Evolutionary conservation across 441 rosid species (phyloP).

Genomic region (Melastoma candidum): DNA sequence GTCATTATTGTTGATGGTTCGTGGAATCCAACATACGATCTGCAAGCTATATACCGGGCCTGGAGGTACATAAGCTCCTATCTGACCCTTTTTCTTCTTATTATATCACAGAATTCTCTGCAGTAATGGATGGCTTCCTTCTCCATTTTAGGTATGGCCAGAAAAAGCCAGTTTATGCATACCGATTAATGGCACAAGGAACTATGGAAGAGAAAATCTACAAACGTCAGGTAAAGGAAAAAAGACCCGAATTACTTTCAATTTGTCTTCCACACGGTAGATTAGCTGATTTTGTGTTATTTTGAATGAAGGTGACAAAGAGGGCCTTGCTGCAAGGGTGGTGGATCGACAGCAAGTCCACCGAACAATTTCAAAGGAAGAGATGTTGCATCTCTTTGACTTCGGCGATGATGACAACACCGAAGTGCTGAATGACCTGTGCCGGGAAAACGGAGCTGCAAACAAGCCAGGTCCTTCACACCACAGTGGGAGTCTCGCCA

Average conservation of each 20-base stretch:
- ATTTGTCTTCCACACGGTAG: constrained; percentile 15
- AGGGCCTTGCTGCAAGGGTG: constrained; percentile 99
- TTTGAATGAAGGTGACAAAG: constrained; percentile 74
- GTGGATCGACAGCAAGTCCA: constrained; percentile 98
- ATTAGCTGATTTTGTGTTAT: constrained; percentile 18
- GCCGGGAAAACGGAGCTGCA: constrained; percentile 26
- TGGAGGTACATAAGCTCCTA: constrained; percentile 62
- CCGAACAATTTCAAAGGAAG: constrained; percentile 94
- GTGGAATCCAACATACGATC: constrained; percentile 99
- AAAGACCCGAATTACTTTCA: constrained; percentile 7
- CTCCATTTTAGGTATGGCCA: constrained; percentile 75
- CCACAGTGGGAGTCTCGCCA: constrained; percentile 33
- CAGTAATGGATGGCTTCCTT: background rate
- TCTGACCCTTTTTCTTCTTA: constrained; percentile 1
- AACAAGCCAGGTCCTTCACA: constrained; percentile 20
- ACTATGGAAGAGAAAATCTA: constrained; percentile 99
- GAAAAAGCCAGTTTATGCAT: constrained; percentile 93
- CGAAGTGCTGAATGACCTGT: constrained; percentile 36
- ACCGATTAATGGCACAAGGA: constrained; percentile 93
- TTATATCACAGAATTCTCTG: constrained; percentile 1
- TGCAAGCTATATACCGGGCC: constrained; percentile 96
- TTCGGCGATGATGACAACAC: constrained; percentile 85
- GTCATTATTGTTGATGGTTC: constrained; percentile 98
- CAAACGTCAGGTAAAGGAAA: constrained; percentile 84
- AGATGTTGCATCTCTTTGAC: constrained; percentile 98